Percentiles rank a stretch among this genome's conserved stretches.
Evolutionary conservation across 352 stramenopile species (phyloP).

Genomic region (Globisporangium heterothallicum): DNA sequence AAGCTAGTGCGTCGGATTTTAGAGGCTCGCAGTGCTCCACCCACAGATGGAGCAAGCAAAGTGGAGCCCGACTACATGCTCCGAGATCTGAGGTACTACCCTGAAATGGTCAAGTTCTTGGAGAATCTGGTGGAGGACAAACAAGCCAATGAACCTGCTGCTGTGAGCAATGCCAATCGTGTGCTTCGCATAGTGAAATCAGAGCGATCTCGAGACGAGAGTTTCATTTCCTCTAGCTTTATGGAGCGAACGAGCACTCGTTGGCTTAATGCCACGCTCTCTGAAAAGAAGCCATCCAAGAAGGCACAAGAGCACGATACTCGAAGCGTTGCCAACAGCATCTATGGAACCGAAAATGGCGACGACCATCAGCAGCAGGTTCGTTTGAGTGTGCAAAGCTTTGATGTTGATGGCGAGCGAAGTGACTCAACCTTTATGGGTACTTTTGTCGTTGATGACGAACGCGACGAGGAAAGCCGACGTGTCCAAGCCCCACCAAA

Average conservation of each 20-base stretch:
- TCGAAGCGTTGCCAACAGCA: not conserved
- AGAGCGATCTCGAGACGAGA: conserved; percentile 48
- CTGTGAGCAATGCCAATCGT: conserved; percentile 71
- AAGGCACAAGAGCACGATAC: conserved; percentile 9
- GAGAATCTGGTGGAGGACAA: conserved; percentile 49
- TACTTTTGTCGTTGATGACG: conserved; percentile 50
- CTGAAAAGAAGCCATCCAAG: conserved; percentile 21
- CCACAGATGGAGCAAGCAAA: conserved; percentile 26
- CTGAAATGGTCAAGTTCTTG: conserved; percentile 51
- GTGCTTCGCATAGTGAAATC: conserved; percentile 67
- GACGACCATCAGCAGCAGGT: conserved; percentile 1
- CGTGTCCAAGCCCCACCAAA: conserved; percentile 36
- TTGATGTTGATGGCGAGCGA: conserved; percentile 56
- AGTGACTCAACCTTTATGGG: conserved; percentile 32
- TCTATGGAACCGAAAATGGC: not conserved
- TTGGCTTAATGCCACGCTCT: conserved; percentile 72
- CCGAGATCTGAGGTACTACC: conserved; percentile 64
- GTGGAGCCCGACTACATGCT: conserved; percentile 37
- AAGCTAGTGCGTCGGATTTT: conserved; percentile 73
- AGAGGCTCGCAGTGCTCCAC: conserved; percentile 40
- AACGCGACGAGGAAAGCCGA: conserved; percentile 27
- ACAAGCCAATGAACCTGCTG: conserved; percentile 29
- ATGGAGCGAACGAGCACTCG: conserved; percentile 46
- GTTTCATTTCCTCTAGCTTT: conserved; percentile 45
- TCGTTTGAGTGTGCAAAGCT: conserved; percentile 20